Base-by-base conservation (phyloP, 352 stramenopile genomes). In the Pythium aristosporum region DNA sequence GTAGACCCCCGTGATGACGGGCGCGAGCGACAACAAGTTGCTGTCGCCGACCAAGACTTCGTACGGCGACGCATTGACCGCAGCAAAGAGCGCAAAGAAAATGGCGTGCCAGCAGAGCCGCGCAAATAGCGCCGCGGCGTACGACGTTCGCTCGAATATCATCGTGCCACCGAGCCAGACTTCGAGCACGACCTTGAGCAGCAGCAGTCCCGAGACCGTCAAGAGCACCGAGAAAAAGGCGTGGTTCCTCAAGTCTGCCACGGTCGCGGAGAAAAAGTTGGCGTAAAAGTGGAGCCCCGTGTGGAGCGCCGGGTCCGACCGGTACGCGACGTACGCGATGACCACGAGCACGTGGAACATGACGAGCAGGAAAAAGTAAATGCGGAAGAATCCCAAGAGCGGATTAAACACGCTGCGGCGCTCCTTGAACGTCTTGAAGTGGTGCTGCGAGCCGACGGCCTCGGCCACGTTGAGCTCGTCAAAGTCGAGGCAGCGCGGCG, bases 321-420 rank as follows among this genome's bases (percentile, higher is more conserved):
- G 82, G 62, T 92, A 81, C 15, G 76, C 83, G 37, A 94, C 80
- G 68, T 94, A 96, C n/a, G 71, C 80, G 56, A 96, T 83, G 21
- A 79, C 87, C 18, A 94, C 67, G 28, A 94, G 73, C 28, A 85
- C 32, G 61, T 95, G 87, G 43, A 96, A 78, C 77, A 89, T 83
- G 44, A 94, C 82, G 49, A 92, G 57, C 46, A 94, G 72, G 71
- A 96, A 93, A 54, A 92, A 92, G 67, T 94, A 96, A 67, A 96
- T 88, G 21, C 87, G 85, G 70, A 92, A 93, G 65, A 94, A 96
- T 13, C 83, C 85, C 46, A 93, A 60, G 52, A 94, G 63, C 16
- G 87, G 84, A 65, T 89, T 92, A 61, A 90, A 80, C 48, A 89
- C 85, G 57, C 83, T 93, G 50, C 87, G 85, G 32, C 83, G 79